Evolutionary conservation across 2,329 filamentous ascomycete species (phyloP).

Genomic region (Colletotrichum horii): DNA sequence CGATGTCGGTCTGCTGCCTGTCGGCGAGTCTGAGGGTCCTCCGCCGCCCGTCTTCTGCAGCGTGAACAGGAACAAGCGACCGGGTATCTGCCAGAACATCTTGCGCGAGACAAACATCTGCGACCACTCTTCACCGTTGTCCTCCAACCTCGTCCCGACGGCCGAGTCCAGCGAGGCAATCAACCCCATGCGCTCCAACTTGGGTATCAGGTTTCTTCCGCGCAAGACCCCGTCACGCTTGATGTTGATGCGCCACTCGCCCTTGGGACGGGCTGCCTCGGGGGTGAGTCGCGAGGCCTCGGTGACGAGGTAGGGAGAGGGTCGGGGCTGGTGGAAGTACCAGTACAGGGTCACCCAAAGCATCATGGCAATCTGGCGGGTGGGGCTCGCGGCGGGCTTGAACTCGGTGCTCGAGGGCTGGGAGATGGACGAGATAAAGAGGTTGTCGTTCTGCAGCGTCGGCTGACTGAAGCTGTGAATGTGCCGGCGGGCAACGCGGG

Average conservation of each 20-base stretch:
- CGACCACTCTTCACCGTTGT: constrained; percentile 70
- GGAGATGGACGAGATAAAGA: constrained; percentile 93
- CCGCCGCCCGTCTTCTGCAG: constrained; percentile 62
- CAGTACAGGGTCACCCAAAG: constrained; percentile 93
- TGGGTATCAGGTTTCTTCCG: constrained; percentile 81
- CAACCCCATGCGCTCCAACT: constrained; percentile 92
- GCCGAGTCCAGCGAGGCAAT: constrained; percentile 77
- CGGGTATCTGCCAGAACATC: constrained; percentile 92
- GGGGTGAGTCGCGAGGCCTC: constrained; percentile 70
- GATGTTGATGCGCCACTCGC: constrained; percentile 87
- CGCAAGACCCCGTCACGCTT: constrained; percentile 88
- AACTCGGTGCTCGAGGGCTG: constrained; percentile 82
- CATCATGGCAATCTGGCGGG: constrained; percentile 94
- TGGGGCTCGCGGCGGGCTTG: constrained; percentile 79
- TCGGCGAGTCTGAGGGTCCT: constrained; percentile 54
- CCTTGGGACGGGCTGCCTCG: constrained; percentile 73
- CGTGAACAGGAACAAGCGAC: constrained; percentile 86
- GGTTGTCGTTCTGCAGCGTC: constrained; percentile 77
- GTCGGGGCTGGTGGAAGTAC: constrained; percentile 92
- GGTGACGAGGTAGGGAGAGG: constrained; percentile 67
- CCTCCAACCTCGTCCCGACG: constrained; percentile 70
- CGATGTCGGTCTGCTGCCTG: constrained; percentile 58
- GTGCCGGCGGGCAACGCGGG: constrained; percentile 36
- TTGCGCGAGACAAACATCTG: constrained; percentile 82
- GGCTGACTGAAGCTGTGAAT: constrained; percentile 74